phyloP scores from a whole-genome alignment of 768 basidiomycete genomes.

The Calvatia gigantea region DNA sequence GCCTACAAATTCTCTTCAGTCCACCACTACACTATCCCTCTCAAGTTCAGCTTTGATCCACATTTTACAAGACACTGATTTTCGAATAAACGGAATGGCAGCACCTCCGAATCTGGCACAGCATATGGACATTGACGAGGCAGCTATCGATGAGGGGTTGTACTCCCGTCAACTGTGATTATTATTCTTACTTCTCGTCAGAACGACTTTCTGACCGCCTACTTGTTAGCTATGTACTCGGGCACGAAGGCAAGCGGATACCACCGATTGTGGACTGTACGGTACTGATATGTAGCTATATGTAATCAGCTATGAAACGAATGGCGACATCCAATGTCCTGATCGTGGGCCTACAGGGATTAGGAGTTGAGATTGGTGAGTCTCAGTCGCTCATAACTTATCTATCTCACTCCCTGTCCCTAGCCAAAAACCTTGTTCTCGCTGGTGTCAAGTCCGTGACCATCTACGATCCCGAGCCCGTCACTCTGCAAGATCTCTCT shows the following conservation, averaged over 20 bases:
- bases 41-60: constrained; percentile 9
- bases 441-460: constrained; percentile 98
- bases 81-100: constrained; percentile 27
- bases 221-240: constrained; percentile 74
- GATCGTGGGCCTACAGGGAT: constrained; percentile 85
- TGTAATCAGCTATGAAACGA: constrained; percentile 90
- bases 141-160: constrained; percentile 87
- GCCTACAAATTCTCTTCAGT: background rate
- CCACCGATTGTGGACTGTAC: background rate
- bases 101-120: constrained; percentile 34
- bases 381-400: constrained; percentile 3
- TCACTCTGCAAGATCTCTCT: constrained; percentile 85
- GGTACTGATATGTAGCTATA: constrained; percentile 6
- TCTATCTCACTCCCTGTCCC: constrained; percentile 8
- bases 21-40: background rate
- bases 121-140: constrained; percentile 84
- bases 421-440: constrained; percentile 92
- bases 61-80: constrained; percentile 14
- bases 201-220: background rate
- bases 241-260: constrained; percentile 77
- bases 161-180: constrained; percentile 88
- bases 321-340: constrained; percentile 97
- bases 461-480: constrained; percentile 89
- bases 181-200: background rate
- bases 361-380: constrained; percentile 92